Base-by-base conservation (phyloP, 2,329 filamentous ascomycete genomes). In the Aureobasidium melanogenum region DNA sequence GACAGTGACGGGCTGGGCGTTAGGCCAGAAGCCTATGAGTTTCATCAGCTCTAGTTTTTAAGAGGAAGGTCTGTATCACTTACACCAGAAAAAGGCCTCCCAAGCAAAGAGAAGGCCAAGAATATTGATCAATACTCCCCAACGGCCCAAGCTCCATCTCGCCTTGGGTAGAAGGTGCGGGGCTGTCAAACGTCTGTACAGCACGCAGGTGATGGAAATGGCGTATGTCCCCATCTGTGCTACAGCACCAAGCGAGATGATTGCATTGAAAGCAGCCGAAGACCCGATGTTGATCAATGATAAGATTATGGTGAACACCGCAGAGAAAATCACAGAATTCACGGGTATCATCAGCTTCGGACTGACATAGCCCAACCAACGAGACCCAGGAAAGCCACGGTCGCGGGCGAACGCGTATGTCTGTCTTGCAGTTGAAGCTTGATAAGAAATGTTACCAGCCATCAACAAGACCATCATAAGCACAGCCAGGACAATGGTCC, bases 391-490 rank as follows among this genome's bases (percentile, higher is more conserved):
- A 0, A 78, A 68, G 1, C 76, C 76, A 3, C 69, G 66, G 60
- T 79, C 76, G 26, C 76, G 72, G 15, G 76, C 74, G 64, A 78
- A 78, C 0, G 75, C 74, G 59, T 69, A 79, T 24, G 68, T 65
- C 55, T 72, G 70, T 43, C 71, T 64, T 9, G 70, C 71, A 15
- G 71, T 67, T 47, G 65, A 69, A 9, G 71, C 70, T 30, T 72
- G 65, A 1, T 71, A 72, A 15, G 70, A 72, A 24, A 77, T 68
- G 15, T 69, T 71, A 5, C 66, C 68, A 64, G 71, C 72, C 67
- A 70, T 71, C 3, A 71, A 57, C 28, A 72, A 63, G 17, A 71
- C 59, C 22, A 72, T 60, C 32, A 73, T 66, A 24, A 73, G 54
- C 3, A 66, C 64, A 12, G 69, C 69, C 24, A 73, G 65, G 2